phyloP scores from a whole-genome alignment of 148 eudicot species.

The Vaccinium corymbosum region DNA sequence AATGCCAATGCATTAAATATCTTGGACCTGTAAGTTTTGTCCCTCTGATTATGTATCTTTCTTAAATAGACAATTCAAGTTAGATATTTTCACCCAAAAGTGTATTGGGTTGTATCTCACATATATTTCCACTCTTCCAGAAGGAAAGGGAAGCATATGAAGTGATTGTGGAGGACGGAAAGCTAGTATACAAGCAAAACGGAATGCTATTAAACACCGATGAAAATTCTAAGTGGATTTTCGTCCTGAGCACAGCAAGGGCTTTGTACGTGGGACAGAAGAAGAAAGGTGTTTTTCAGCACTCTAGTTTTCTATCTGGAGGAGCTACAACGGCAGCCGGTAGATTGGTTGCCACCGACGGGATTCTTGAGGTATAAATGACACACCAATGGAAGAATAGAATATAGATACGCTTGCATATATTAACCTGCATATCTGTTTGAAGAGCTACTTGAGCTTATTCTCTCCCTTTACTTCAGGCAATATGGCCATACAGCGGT shows the following conservation, averaged over 20 bases:
- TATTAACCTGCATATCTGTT: background rate
- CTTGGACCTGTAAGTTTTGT: conserved; percentile 32
- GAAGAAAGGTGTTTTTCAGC: conserved; percentile 29
- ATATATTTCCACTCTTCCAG: conserved; percentile 3
- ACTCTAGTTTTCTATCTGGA: conserved; percentile 30
- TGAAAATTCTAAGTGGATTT: conserved; percentile 26
- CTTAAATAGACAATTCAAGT: background rate
- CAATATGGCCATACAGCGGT: conserved; percentile 92
- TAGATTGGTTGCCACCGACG: conserved; percentile 25
- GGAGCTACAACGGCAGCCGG: conserved; percentile 35
- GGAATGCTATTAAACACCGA: conserved; percentile 18
- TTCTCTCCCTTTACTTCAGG: conserved; percentile 33
- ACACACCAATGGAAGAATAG: background rate
- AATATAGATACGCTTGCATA: too few species aligned
- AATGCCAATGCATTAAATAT: conserved; percentile 31
- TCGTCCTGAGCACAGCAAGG: conserved; percentile 28
- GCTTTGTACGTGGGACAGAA: conserved; percentile 28
- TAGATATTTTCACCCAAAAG: background rate
- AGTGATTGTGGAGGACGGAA: conserved; percentile 28
- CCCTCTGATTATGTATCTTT: background rate
- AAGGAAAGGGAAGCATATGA: conserved; percentile 25
- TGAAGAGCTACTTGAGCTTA: conserved; percentile 1
- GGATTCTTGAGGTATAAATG: conserved; percentile 21
- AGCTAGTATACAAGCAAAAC: conserved; percentile 20
- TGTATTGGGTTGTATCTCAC: background rate